phyloP scores from a whole-genome alignment of 805 yeast species.

The Saccharomycopsis capsularis region DNA sequence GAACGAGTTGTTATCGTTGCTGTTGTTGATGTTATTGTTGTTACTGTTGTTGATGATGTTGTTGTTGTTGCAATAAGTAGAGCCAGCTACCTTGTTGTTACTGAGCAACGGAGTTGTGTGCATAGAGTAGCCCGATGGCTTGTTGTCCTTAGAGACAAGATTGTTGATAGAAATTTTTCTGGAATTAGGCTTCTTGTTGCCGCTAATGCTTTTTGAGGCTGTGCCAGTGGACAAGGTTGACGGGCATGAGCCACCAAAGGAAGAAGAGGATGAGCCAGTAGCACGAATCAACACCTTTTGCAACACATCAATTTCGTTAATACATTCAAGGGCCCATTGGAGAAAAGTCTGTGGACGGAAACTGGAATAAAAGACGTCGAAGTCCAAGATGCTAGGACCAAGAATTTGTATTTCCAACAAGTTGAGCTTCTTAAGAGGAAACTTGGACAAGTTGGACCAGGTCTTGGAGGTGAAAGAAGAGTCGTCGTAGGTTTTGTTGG shows the following conservation, averaged over 20 bases:
- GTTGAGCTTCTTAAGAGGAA: conserved; percentile 18
- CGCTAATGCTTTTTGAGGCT: background rate
- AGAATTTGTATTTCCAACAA: conserved; percentile 13
- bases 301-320: background rate
- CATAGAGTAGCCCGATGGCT: background rate
- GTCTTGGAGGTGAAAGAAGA: conserved; percentile 45
- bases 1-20: background rate
- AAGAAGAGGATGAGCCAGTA: background rate
- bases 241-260: background rate
- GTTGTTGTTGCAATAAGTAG: too few species aligned
- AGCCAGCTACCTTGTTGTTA: too few species aligned
- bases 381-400: conserved; percentile 8
- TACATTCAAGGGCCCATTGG: background rate
- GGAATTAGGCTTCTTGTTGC: background rate
- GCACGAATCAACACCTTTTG: background rate
- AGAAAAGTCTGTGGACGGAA: background rate
- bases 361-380: conserved; percentile 5
- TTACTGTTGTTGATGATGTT: background rate
- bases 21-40: background rate
- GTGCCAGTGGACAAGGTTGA: background rate
- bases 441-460: conserved; percentile 34
- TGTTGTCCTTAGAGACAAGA: background rate
- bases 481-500: conserved; percentile 43
- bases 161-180: conserved; percentile 3
- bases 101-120: background rate